Base-by-base conservation (phyloP, 2,329 filamentous ascomycete species). In the Polychaeton citri region DNA sequence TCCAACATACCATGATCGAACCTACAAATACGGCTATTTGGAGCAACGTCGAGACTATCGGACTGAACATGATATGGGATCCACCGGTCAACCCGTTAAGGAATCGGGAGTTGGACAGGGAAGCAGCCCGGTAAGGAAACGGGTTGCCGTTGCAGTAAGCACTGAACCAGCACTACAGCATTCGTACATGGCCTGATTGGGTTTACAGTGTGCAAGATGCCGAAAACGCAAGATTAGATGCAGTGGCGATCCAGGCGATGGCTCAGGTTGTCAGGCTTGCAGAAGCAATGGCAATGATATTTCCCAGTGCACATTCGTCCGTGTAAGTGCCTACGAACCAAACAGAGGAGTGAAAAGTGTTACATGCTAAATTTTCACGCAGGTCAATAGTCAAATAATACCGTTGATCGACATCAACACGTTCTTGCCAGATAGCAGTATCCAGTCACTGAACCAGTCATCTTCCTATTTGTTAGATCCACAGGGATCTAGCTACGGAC, bases 141-240 rank as follows among this genome's bases (percentile, higher is more conserved):
- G 24, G 7, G 24, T 28, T 10, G 12, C 24, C 3, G 7, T 28
- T 15, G 24, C 24, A 15, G 24, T 28, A 15, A 10, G 24, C 15
- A 7, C 12, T 10, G 7, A n/a, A 15, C 7, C 15, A 3, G 24
- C 12, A 7, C 15, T 28, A 28, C 7, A 12, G 7, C 7, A 28
- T 12, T 12, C 15, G 24, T 28, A 10, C 24, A 28, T 4, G 3
- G 12, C 15, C 24, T 28, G 24, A 28, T 28, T 7, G 4, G 15
- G 21, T 30, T 21, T 33, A 4, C 43, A 93, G 87, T 95, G 87
- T 57, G 74, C 75, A 28, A 75, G 87, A 46, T 95, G 87, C 59
- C 76, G 87, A 43, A 88, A 87, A 62, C 74, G 87, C 40, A 95
- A 95, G 65, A 95, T 95, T 47, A 78, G 82, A 44, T 95, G 87